phyloP scores from a whole-genome alignment of 371 early-diverging fungal genomes.

The Mortierella sp. region DNA sequence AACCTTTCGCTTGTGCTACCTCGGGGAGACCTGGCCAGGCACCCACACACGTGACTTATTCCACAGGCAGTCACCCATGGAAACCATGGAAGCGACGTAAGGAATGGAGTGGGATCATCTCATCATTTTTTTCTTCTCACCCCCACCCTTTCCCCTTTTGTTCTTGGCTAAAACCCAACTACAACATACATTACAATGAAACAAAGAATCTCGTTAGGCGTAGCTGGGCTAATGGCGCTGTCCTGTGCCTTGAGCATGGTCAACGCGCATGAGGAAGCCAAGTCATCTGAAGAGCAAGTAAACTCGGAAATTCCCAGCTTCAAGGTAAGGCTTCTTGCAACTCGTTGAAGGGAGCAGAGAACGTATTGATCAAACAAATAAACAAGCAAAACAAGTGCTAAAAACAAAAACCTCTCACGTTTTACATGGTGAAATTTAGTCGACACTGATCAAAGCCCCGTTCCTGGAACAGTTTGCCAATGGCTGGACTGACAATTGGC shows the following conservation, averaged over 20 bases:
- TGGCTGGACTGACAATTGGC: slow-evolving; percentile 71
- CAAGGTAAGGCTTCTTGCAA: background rate
- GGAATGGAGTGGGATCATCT: background rate
- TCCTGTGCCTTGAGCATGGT: slow-evolving; percentile 35
- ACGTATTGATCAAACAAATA: background rate
- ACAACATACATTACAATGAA: slow-evolving; percentile 12
- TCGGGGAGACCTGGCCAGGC: no score
- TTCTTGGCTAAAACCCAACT: background rate
- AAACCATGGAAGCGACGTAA: background rate
- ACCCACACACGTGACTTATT: no score
- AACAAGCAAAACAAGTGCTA: background rate
- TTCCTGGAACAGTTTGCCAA: slow-evolving; percentile 82
- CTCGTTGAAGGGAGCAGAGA: background rate
- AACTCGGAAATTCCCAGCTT: background rate
- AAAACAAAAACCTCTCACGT: background rate
- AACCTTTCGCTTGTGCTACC: no score
- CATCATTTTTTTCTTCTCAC: background rate
- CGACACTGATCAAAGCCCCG: slow-evolving; percentile 61
- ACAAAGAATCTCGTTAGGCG: slow-evolving; percentile 22
- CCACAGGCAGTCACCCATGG: background rate
- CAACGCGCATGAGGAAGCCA: slow-evolving; percentile 21
- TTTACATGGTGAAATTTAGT: slow-evolving; percentile 34
- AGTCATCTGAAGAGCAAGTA: background rate
- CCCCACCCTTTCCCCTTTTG: background rate
- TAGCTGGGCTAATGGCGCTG: slow-evolving; percentile 37